phyloP scores from a whole-genome alignment of 306 rosid genomes.

The Citrullus colocynthis region DNA sequence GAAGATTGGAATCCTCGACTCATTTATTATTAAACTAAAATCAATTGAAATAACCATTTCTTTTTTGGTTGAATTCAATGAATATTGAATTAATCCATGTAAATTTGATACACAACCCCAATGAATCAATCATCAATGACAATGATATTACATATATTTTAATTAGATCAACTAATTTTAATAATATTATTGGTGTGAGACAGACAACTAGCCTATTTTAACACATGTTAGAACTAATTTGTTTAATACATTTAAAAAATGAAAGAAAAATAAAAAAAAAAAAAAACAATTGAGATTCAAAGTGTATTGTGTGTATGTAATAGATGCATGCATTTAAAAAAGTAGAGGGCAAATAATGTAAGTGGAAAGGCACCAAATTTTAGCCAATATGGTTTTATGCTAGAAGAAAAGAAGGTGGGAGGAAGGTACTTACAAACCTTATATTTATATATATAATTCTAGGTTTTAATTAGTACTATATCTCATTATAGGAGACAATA shows the following conservation, averaged over 20 bases:
- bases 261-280: no score
- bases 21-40: no score
- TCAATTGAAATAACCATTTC: no score
- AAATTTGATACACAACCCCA: neutral
- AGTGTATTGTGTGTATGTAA: neutral
- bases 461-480: neutral
- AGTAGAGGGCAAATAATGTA: neutral
- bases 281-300: neutral
- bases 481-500: neutral
- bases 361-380: conserved; percentile 2
- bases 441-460: no score
- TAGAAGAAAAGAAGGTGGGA: neutral
- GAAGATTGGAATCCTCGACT: no score
- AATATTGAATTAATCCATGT: neutral
- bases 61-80: neutral
- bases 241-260: neutral
- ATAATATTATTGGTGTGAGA: neutral
- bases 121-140: neutral
- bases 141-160: neutral
- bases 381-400: neutral
- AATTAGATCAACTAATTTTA: neutral
- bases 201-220: neutral
- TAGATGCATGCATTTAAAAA: neutral
- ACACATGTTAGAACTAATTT: neutral
- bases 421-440: neutral